phyloP scores from a whole-genome alignment of 1,284 basidiomycete species.

The Ceratobasidium sp. region DNA sequence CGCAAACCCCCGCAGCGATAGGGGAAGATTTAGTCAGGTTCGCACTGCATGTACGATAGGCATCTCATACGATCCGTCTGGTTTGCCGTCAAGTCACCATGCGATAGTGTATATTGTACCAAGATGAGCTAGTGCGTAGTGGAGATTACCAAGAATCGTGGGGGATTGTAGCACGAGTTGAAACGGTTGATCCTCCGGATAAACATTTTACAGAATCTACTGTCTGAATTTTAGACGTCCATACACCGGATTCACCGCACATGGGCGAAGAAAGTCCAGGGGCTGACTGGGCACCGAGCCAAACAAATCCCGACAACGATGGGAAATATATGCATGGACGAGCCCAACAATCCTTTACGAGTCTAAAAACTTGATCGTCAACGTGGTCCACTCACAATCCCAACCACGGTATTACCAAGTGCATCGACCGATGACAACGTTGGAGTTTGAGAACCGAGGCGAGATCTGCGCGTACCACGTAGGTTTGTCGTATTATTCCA shows the following conservation, averaged over 20 bases:
- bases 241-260: no score
- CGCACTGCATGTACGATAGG: neutral
- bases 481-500: neutral
- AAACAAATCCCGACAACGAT: no score
- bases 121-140: neutral
- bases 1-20: neutral
- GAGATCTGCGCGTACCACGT: neutral
- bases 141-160: neutral
- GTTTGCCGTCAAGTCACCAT: constrained; percentile 6
- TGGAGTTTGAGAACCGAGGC: neutral
- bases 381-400: no score
- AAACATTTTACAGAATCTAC: no score
- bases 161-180: neutral
- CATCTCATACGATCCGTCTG: neutral
- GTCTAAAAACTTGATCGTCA: no score
- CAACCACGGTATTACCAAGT: neutral
- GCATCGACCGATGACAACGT: neutral
- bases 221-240: no score
- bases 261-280: no score
- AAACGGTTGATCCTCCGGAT: neutral
- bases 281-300: no score
- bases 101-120: neutral
- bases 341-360: no score
- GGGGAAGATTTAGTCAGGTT: neutral
- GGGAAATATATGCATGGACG: no score